Evolutionary conservation across 2,329 filamentous ascomycete species (phyloP), one percentile per base, ranked within the genome.

Genomic region (Allantophomopsis lycopodina): DNA sequence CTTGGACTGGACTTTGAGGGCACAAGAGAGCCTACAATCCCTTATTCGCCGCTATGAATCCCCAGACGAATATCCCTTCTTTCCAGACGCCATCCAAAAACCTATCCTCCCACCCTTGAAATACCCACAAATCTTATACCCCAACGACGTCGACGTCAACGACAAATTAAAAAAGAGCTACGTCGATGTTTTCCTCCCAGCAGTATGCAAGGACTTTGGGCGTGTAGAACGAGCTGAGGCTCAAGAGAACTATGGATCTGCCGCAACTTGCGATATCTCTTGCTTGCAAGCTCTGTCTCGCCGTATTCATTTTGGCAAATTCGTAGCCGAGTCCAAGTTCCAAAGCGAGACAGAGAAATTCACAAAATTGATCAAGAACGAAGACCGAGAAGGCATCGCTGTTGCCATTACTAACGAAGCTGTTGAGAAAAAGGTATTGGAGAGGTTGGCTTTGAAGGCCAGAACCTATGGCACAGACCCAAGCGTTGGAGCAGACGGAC

Each of bases 51-150:
- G 91, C 57, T 98, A 87, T 68, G 80, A 98, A 59, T 86, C 86
- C 0, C 91, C 91, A 32, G 91, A 98, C 68, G 91, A 98, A 64
- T 89, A 94, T 60, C 85, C 91, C 16, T 98, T 96, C 75, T 98
- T 95, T 65, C 85, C 87, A 2, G 72, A 83, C 21, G 79, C 76
- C 8, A 67, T 95, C 32, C 76, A 85, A 53, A 68, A 71, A 40
- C 84, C 89, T 18, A 83, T 98, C 45, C 74, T 98, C n/a, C 79
- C 83, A 50, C 83, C 87, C 7, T 71, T 98, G 49, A 61, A 83
- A 56, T 98, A 98, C 64, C 91, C 91, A 11, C 69, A 71, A 54
- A 86, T 98, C 55, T 72, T 98, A 38, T 82, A 95, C 61, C 65
- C 73, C 35, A 96, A 98, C 68, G 61, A 82, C 53, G 87, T 98